phyloP scores from a whole-genome alignment of 208 protist species.

The Strigomonas galati region DNA sequence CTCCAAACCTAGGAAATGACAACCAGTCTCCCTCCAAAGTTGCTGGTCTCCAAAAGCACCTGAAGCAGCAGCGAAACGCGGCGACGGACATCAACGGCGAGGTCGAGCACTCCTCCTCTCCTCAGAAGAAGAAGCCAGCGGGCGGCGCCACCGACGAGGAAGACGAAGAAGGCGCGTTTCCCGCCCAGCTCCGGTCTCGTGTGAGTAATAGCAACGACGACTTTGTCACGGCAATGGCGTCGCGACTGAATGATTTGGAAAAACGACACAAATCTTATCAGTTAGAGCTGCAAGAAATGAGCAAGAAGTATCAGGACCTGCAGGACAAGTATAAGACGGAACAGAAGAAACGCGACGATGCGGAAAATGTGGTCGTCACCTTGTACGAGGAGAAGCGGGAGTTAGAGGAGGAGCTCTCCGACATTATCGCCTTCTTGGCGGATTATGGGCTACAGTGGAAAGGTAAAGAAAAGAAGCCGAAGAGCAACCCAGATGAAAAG shows the following conservation, averaged over 20 bases:
- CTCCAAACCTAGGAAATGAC: not conserved
- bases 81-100: constrained; percentile 1
- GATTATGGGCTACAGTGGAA: constrained; percentile 51
- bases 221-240: constrained; percentile 65
- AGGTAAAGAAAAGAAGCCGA: not conserved
- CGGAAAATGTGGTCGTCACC: constrained; percentile 52
- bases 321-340: constrained; percentile 59
- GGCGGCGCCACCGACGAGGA: not conserved
- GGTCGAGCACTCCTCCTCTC: not conserved
- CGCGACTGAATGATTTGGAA: constrained; percentile 67
- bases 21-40: not conserved
- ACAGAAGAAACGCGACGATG: constrained; percentile 53
- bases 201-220: constrained; percentile 46
- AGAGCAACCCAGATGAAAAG: not conserved
- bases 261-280: constrained; percentile 61
- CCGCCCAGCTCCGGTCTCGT: constrained; percentile 47
- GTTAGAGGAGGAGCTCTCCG: constrained; percentile 45
- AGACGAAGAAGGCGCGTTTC: constrained; percentile 30
- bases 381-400: constrained; percentile 76
- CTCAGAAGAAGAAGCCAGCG: not conserved
- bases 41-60: constrained; percentile 1
- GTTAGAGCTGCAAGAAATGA: constrained; percentile 74
- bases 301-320: constrained; percentile 39
- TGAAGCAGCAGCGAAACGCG: constrained; percentile 9
- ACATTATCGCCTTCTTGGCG: constrained; percentile 39